Base-by-base conservation (phyloP, 352 stramenopile species). In the Globisporangium iwayamae region DNA sequence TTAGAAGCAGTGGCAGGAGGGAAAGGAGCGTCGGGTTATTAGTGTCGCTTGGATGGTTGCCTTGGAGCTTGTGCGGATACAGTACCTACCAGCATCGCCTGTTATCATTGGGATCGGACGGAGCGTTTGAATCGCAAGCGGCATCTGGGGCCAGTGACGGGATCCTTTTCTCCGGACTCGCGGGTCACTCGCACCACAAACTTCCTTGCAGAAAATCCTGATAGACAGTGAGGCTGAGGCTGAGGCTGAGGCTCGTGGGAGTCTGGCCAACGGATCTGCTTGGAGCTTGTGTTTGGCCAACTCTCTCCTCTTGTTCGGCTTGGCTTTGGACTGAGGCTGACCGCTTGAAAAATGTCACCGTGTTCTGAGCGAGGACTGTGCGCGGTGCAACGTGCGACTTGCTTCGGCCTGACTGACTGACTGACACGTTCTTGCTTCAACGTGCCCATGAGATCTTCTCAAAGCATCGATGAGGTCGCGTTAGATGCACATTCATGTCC, bases 1-100 rank as follows among this genome's bases (percentile, higher is more conserved):
- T 62, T 62, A 62, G 56, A 39, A 55, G 46, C 25, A 41, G 56
- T 62, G 43, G 56, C 39, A 62, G 32, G 28, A 18, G 28, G 39
- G 28, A 62, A 52, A 54, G 41, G 56, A 43, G 4, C 14, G 16
- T 14, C 38, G 25, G 36, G 38, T 11, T 8, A 41, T 13, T 8
- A 13, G 36, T 13, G 36, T 9, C 3, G 41, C 28, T 39, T 20
- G 28, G 51, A 54, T 36, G 22, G 48, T 41, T 56, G 51, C 7
- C 8, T 57, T 34, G 47, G 22, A 53, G 32, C 32, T 28, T 28
- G 52, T 36, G 20, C 18, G 14, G 36, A 60, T 46, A 18, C 32
- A 45, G 25, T 28, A 28, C 25, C 25, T 28, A 28, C 25, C 25
- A 28, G 54, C n/a, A 60, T 32, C 13, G 53, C 20, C n/a, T 11